These are phyloP conservation scores for Terana coerulea DNA, from an alignment of 768 basidiomycete genomes.

Conservation along the genomic window DNA sequence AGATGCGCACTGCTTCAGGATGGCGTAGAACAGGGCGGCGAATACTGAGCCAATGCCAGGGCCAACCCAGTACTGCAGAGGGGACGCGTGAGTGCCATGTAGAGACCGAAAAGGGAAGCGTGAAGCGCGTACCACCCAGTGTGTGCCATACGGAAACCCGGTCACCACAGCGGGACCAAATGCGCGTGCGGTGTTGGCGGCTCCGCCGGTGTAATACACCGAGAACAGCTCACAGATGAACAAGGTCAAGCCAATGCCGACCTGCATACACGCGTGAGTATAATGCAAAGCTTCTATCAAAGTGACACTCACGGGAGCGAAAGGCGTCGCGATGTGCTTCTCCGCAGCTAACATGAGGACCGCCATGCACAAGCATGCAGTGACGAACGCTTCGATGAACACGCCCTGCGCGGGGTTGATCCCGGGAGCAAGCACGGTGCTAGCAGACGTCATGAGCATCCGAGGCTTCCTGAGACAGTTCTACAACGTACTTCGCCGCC, in stretches of 20 bases:
- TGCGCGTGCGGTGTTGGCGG: constrained; percentile 65
- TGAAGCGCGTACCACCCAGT: constrained; percentile 55
- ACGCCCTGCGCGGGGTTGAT: constrained; percentile 54
- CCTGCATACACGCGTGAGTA: constrained; percentile 27
- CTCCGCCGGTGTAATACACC: constrained; percentile 58
- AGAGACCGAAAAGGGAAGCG: not conserved
- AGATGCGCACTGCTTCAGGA: constrained; percentile 46
- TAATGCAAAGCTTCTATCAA: not conserved
- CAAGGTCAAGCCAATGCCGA: constrained; percentile 63
- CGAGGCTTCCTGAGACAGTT: constrained; percentile 9
- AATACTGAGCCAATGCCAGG: constrained; percentile 67
- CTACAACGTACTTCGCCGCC: constrained; percentile 54
- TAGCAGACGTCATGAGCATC: constrained; percentile 20
- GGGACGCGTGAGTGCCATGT: constrained; percentile 2
- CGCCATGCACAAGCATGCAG: constrained; percentile 51
- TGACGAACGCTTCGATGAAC: constrained; percentile 76
- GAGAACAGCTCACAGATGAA: constrained; percentile 64
- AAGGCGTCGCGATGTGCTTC: constrained; percentile 61
- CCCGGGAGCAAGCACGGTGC: constrained; percentile 43
- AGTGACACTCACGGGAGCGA: constrained; percentile 48
- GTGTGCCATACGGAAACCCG: constrained; percentile 46
- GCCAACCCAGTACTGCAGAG: constrained; percentile 62
- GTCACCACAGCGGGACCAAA: constrained; percentile 68
- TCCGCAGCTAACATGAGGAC: constrained; percentile 74
- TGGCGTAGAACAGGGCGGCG: constrained; percentile 50